These are phyloP conservation scores for Phytopythium boreale DNA, from an alignment of 352 stramenopile species.

Conservation along the genomic window DNA sequence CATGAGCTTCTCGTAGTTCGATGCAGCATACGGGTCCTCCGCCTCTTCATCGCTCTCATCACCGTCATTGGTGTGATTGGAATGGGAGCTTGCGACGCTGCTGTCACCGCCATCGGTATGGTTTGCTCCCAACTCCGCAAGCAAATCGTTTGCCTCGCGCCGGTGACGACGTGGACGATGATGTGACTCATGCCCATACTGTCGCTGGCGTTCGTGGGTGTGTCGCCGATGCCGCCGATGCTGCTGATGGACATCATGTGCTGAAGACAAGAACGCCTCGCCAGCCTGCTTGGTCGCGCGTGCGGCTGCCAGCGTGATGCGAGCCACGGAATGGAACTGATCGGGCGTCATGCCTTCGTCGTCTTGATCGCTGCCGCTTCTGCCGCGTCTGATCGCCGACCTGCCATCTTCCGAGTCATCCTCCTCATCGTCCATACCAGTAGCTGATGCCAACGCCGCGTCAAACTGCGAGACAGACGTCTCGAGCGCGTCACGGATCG, in stretches of 20 bases:
- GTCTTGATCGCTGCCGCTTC: conserved; percentile 13
- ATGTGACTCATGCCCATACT: background rate
- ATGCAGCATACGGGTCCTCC: conserved; percentile 48
- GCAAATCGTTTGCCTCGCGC: conserved; percentile 3
- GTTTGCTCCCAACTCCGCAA: background rate
- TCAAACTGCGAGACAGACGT: conserved; percentile 51
- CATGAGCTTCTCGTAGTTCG: conserved; percentile 70
- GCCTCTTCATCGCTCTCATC: conserved; percentile 17
- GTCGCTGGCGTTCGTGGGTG: background rate
- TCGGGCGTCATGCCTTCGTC: conserved; percentile 34
- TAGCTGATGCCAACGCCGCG: conserved; percentile 39
- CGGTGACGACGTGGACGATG: conserved; percentile 3
- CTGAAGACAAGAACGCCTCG: conserved; percentile 52
- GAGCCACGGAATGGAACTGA: conserved; percentile 54
- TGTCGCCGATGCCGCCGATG: background rate
- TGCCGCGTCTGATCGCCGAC: background rate
- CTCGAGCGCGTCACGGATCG: conserved; percentile 51
- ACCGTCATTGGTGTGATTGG: conserved; percentile 7
- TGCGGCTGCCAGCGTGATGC: conserved; percentile 65
- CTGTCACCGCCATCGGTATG: background rate
- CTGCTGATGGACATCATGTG: conserved; percentile 24
- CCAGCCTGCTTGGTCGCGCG: conserved; percentile 50
- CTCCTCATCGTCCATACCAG: conserved; percentile 12
- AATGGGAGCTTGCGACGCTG: background rate
- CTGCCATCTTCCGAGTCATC: background rate